phyloP scores from a whole-genome alignment of 2,329 filamentous ascomycete species.

The Phoma herbarum region DNA sequence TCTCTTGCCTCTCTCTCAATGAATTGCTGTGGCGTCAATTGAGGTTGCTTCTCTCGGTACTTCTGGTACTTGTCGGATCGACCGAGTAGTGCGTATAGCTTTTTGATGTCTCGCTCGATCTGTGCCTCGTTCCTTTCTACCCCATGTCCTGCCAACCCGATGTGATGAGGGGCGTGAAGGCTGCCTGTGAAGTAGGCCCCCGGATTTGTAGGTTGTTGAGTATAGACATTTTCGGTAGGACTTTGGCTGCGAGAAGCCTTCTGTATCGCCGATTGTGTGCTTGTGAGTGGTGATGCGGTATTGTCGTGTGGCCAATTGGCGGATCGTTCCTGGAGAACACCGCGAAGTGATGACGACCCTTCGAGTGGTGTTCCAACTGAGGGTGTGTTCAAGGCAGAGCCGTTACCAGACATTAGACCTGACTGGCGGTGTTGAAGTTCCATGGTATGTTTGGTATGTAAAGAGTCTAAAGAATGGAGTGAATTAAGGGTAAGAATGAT shows the following conservation, averaged over 20 bases:
- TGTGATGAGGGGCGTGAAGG: constrained; percentile 35
- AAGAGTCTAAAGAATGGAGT: constrained; percentile 39
- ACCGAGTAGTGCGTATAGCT: constrained; percentile 41
- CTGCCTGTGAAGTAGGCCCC: constrained; percentile 42
- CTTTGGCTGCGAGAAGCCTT: constrained; percentile 46
- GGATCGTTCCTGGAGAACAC: constrained; percentile 55
- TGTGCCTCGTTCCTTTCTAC: constrained; percentile 41
- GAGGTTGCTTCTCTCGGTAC: constrained; percentile 55
- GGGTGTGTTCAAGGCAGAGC: constrained; percentile 47
- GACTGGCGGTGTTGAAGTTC: constrained; percentile 47
- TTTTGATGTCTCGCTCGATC: constrained; percentile 40
- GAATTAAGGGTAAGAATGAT: constrained; percentile 51
- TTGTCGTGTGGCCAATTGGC: constrained; percentile 52
- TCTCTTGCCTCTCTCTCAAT: constrained; percentile 32
- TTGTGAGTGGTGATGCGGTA: constrained; percentile 23
- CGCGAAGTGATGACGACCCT: constrained; percentile 24
- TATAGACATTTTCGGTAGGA: constrained; percentile 38
- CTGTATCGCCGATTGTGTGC: constrained; percentile 26
- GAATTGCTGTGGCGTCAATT: constrained; percentile 28
- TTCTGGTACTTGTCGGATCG: constrained; percentile 56
- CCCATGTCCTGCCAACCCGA: constrained; percentile 29
- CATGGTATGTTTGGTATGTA: constrained; percentile 42
- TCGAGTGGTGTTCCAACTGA: constrained; percentile 34
- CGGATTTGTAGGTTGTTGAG: constrained; percentile 26
- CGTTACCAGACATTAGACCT: constrained; percentile 55